phyloP scores from a whole-genome alignment of 495 filamentous ascomycete species.

The Podospora fimiseda region DNA sequence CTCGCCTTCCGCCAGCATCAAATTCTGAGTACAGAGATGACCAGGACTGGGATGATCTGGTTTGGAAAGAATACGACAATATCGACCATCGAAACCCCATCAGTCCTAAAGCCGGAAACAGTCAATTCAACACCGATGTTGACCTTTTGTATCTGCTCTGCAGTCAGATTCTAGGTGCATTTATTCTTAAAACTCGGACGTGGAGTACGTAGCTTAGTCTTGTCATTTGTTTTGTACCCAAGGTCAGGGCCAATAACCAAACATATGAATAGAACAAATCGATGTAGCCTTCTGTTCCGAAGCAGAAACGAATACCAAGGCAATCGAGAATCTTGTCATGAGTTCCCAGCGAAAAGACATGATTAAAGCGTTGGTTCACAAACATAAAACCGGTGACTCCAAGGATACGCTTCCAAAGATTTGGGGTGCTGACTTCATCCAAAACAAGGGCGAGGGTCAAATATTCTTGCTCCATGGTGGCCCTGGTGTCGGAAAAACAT shows the following conservation, averaged over 20 bases:
- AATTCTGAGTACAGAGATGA: no score
- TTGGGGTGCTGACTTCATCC: slow-evolving; percentile 30
- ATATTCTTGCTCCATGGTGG: slow-evolving; percentile 44
- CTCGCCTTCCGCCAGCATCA: no score
- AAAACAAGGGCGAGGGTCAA: slow-evolving; percentile 36
- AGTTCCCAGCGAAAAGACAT: background rate
- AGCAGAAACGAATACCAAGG: background rate
- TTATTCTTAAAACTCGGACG: background rate
- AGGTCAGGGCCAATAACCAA: background rate
- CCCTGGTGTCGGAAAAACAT: slow-evolving; percentile 43
- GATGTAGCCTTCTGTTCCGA: background rate
- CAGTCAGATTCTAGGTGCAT: background rate
- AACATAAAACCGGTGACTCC: background rate
- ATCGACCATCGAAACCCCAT: no score
- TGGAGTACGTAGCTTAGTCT: no score
- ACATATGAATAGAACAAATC: background rate
- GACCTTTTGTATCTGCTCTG: background rate
- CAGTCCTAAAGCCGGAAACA: no score
- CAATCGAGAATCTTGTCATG: background rate
- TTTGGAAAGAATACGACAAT: no score
- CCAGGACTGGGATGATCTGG: no score
- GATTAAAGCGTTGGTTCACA: background rate
- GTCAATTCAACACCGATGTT: background rate
- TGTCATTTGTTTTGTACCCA: no score
- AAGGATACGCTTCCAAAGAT: background rate